Evolutionary conservation across 306 rosid genomes (phyloP), one percentile per base, ranked within the genome.

Genomic region (Heteromeles arbutifolia): DNA sequence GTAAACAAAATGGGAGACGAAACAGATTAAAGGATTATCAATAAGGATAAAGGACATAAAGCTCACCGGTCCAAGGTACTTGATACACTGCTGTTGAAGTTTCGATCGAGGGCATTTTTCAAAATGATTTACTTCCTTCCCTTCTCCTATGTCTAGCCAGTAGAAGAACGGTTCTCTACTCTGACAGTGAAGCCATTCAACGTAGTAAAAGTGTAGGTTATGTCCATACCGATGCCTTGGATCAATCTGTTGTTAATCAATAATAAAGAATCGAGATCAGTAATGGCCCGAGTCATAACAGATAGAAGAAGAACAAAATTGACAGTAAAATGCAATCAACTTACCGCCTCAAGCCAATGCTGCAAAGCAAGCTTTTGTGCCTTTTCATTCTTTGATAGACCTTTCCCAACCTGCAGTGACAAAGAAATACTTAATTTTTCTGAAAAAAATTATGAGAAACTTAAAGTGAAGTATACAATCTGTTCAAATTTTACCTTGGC

Each of bases 261-360:
- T 9, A 25, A 70, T 31, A 82, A 82, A 68, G 34, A 72, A 72
- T 25, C 31, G 54, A 65, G 59, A 79, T 87, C 67, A 79, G 78
- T 70, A 72, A 66, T n/a, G 76, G 65, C 61, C 43, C 58, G 76
- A 57, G 52, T 43, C 54, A 75, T 56, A 75, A 44, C 75, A 75
- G 52, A 74, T n/a, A 10, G 56, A 56, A 73, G 61, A 50, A 44
- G 39, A 69, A 50, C 43, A 17, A 13, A 68, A 39, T 74, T 39
- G 21, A 62, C 15, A 31, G 28, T 48, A 28, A 17, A 32, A 53
- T 14, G 67, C 6, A 73, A 80, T 75, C 26, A 19, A 86, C 99
- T 90, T 80, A 96, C 99, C 80, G 99, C 99, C 85, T 96, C 99
- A 26, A 96, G 97, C 99, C 99, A 96, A 75, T 96, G 99, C 84